Evolutionary conservation across 2,329 filamentous ascomycete species (phyloP), one percentile per base, ranked within the genome.

Genomic region (Periglandula ipomoeae): DNA sequence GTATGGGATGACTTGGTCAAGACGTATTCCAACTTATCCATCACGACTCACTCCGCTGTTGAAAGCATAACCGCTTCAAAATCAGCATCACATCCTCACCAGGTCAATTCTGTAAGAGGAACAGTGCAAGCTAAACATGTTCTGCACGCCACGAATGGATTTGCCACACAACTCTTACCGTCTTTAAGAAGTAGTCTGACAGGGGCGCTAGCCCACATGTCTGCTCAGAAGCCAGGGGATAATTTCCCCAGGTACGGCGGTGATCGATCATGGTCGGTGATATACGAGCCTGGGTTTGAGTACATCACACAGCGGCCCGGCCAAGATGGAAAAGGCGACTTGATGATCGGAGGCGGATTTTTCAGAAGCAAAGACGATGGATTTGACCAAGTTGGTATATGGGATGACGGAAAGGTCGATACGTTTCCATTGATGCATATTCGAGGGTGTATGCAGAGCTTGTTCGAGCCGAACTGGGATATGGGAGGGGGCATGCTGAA

Each of bases 141-240:
- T 1, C 66, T 82, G 2, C 75, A 83, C 53, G 75, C 75, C 7
- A 82, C 77, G 1, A 82, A 83, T 52, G 76, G 66, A 5, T 74
- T 74, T 53, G 67, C 73, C 0, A 60, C 70, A 0, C 70, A 78
- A 45, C 69, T 82, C 1, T 56, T 81, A 3, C 75, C 78, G 0
- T 68, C 65, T 0, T 62, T 81, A 1, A 63, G 67, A 3, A 67
- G 68, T 8, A 70, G 67, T 38, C 57, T 77, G n/a, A 68, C 71
- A 0, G 68, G 73, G 0, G 51, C 69, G 0, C 61, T 72, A 3
- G 73, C 64, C 4, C 71, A 75, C 49, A 78, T 79, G 74, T 70
- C 72, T 0, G 70, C 72, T 0, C 74, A 79, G 53, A 56, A 60
- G 1, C 70, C 74, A 1, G 69, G 70, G 3, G 17, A 43, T 9